Evolutionary conservation across 805 yeast species (phyloP), one percentile per base, ranked within the genome.

Genomic region (Candida adriatica): DNA sequence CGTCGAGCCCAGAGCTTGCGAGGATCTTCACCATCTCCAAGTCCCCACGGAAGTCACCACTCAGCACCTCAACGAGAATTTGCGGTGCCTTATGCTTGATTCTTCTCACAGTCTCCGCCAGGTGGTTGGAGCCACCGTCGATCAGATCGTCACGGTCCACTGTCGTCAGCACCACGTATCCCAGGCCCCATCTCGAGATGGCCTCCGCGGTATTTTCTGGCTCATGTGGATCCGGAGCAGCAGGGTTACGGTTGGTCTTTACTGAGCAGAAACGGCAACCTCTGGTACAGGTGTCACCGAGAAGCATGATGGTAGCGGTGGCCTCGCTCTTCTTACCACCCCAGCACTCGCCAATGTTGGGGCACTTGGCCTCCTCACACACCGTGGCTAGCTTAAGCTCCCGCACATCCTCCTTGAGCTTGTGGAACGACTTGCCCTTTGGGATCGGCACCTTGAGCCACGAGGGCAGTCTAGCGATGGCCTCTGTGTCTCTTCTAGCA

Each of bases 321-420:
- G 98, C 96, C 42, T 86, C 90, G 6, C 90, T 75, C 56, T 88
- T 80, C 16, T 64, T 57, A 18, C 98, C 98, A 34, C 98, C 97
- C 99, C 99, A 92, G 60, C 99, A 92, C 57, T 92, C 99, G 31
- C 97, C 96, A 41, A 92, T 92, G 56, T 92, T 92, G n/a, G 99
- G 99, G 61, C 99, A 92, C 53, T 92, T 80, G 5, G 98, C 98
- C 53, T 92, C 98, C 59, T 92, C 97, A 61, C 99, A 92, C 18
- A 92, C 99, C 0, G 99, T 92, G 22, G 95, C 81, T 31, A 92
- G 64, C 42, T 86, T 85, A 38, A 92, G 64, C 37, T 94, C 96
- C 39, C 86, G 70, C 20, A 92, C 79, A 52, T 92, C 99, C 29
- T 75, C 71, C 53, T 90, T 87, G 45, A 92, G 66, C 45, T 75